Evolutionary conservation across 768 basidiomycete species (phyloP).

Genomic region (Naematelia encephala): DNA sequence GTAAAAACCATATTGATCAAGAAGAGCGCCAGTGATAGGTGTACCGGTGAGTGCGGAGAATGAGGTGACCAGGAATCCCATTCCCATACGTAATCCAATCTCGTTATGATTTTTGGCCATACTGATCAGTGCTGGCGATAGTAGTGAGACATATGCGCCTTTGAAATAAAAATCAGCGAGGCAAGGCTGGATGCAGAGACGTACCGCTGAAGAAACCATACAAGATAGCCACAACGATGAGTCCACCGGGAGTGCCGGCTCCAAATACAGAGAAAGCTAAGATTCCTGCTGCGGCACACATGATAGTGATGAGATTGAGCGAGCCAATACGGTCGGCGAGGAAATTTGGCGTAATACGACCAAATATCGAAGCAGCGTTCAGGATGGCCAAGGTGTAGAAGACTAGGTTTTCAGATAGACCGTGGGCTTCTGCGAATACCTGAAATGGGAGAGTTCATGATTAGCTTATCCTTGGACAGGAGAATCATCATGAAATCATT

Average conservation of each 20-base stretch:
- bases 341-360: conserved; percentile 28
- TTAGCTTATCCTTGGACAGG: background rate
- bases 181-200: background rate
- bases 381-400: conserved; percentile 31
- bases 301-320: conserved; percentile 23
- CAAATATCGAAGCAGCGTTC: conserved; percentile 34
- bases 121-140: conserved; percentile 34
- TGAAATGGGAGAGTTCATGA: conserved; percentile 2
- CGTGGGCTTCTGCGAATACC: conserved; percentile 23
- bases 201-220: conserved; percentile 40
- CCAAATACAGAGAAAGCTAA: conserved; percentile 33
- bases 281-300: conserved; percentile 24
- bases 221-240: conserved; percentile 36
- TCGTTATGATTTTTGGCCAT: conserved; percentile 33
- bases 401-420: conserved; percentile 17
- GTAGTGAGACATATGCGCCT: conserved; percentile 36
- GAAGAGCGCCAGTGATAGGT: conserved; percentile 45
- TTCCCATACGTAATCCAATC: conserved; percentile 41
- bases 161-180: conserved; percentile 6
- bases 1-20: conserved; percentile 33
- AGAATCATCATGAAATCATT: background rate
- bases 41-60: conserved; percentile 39
- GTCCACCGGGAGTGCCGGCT: conserved; percentile 26
- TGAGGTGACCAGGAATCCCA: conserved; percentile 33
- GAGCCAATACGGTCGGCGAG: conserved; percentile 29